Base-by-base conservation (phyloP, 1,284 basidiomycete genomes). In the Schizopora paradoxa region DNA sequence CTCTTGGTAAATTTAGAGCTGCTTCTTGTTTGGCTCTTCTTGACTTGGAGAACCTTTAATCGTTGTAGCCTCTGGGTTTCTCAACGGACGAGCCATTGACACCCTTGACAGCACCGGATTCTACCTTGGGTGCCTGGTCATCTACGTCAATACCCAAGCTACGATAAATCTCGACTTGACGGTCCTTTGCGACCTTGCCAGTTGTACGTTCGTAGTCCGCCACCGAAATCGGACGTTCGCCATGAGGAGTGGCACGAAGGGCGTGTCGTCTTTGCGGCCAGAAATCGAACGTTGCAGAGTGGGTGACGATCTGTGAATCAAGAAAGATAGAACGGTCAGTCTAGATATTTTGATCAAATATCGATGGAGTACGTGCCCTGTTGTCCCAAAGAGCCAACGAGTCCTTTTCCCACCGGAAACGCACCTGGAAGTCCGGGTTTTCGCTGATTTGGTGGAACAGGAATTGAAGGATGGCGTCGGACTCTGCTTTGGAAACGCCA, bases 201-300 rank as follows among this genome's bases (percentile, higher is more conserved):
- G 70, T 74, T 54, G 69, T 58, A 36, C 61, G 62, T 64, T 90
- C 86, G 58, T 87, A 90, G 36, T 79, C 82, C 32, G 69, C 75
- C n/a, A 90, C 88, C 0, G 82, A 86, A 16, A 72, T 68, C 2
- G 88, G 88, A 47, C 73, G 74, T 62, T 91, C 86, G 19, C 79
- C 89, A 53, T 84, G 85, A 39, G 87, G 87, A 2, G 88, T 91
- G n/a, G 82, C 81, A 41, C 88, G 78, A 36, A 90, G 67, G 6
- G 85, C 87, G 58, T 91, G 87, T 41, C 88, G 76, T 36, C 72
- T 77, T 35, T 76, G 72, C 18, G 83, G 82, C 79, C 76, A 86
- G 63, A 84, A 85, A 63, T 86, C 82, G 56, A 84, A 86, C 4
- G 78, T 86, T 7, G 86, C 87, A 6, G 80, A 77, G 58, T 91